phyloP scores from a whole-genome alignment of 257 asterid species.

The Nicotiana otophora region DNA sequence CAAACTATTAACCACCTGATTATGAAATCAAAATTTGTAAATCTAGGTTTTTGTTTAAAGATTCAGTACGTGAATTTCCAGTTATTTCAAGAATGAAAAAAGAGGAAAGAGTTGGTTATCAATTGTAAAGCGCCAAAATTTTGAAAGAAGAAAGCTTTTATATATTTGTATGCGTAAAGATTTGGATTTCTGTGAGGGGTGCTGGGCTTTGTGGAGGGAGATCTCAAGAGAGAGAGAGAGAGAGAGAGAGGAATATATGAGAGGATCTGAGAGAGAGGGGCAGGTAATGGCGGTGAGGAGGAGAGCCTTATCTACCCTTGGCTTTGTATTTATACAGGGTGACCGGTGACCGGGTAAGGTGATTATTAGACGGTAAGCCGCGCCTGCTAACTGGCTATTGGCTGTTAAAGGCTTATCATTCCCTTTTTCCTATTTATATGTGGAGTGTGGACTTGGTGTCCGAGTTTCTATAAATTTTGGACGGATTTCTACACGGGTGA shows the following conservation, averaged over 20 bases:
- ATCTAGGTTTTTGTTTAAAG: neutral
- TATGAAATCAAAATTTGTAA: neutral
- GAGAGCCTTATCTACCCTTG: neutral
- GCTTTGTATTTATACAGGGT: neutral
- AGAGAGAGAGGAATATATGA: neutral
- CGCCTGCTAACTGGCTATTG: neutral
- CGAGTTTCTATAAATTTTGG: too few relatives aligned
- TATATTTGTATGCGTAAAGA: neutral
- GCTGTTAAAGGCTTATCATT: neutral
- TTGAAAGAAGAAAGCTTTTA: conserved; percentile 1
- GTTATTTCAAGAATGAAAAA: neutral
- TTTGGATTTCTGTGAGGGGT: neutral
- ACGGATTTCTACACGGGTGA: too few relatives aligned
- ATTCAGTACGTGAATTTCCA: neutral
- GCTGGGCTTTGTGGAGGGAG: neutral
- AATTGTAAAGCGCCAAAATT: conserved; percentile 2
- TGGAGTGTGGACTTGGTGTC: too few relatives aligned
- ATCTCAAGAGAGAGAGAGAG: neutral
- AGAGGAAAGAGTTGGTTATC: neutral
- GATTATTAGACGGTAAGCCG: neutral
- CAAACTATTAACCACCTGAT: neutral
- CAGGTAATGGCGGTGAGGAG: neutral
- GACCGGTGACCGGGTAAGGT: conserved; percentile 7
- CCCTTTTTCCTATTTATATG: too few relatives aligned
- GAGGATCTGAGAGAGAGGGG: neutral